Evolutionary conservation across 2,329 filamentous ascomycete species (phyloP).

Genomic region (Pestalotiopsis fici): DNA sequence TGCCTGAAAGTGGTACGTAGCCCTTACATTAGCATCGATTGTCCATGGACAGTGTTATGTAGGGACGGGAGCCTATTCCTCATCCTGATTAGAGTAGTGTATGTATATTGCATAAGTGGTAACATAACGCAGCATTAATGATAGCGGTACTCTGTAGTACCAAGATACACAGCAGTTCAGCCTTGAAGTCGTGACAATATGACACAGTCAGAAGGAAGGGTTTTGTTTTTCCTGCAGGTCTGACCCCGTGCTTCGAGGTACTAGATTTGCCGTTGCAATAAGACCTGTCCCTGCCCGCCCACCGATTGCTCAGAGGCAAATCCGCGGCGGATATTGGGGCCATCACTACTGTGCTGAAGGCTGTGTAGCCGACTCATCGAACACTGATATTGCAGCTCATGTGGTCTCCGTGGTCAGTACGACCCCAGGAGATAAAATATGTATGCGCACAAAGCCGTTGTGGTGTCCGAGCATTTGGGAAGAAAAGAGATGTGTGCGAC

Average conservation of each 20-base stretch:
- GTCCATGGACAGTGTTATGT: not conserved
- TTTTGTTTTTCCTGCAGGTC: no score
- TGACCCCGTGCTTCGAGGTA: no score
- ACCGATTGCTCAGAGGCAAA: not conserved
- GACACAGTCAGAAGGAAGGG: no score
- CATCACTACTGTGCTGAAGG: not conserved
- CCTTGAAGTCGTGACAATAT: no score
- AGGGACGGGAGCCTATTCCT: not conserved
- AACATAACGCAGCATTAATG: no score
- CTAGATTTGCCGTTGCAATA: not conserved
- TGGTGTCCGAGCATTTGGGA: not conserved
- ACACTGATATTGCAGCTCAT: not conserved
- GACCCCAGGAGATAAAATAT: not conserved
- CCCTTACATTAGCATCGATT: not conserved
- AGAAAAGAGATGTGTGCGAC: conserved; percentile 4
- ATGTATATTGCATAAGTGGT: not conserved
- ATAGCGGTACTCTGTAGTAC: no score
- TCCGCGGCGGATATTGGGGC: not conserved
- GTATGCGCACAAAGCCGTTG: not conserved
- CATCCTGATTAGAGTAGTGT: not conserved
- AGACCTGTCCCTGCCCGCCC: not conserved
- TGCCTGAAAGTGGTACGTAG: not conserved
- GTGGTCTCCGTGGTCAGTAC: not conserved
- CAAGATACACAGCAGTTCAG: no score
- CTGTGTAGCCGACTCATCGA: not conserved